Percentiles rank a stretch among this genome's conserved stretches.
Conservation (phyloP, 352 stramenopile genomes). For the Salisapilia sapeloensis region DNA sequence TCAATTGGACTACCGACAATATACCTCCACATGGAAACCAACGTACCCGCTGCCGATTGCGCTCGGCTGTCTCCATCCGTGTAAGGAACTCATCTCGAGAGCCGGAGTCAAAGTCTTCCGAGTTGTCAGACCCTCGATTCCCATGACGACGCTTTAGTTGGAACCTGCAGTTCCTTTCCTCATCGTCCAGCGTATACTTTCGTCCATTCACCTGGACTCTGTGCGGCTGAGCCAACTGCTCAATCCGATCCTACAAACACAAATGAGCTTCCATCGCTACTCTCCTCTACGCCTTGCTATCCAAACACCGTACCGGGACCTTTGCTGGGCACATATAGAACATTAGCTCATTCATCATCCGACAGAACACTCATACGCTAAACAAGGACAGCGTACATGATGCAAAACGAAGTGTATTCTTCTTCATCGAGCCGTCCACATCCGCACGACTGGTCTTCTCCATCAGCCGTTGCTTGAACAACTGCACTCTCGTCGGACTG, state of each 20-base stretch:
- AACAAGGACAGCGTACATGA: constrained; percentile 1
- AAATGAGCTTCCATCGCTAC: background rate
- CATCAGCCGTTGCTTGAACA: too few species aligned
- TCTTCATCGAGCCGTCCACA: too few species aligned
- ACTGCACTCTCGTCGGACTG: too few species aligned
- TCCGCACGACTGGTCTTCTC: too few species aligned
- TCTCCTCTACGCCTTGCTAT: background rate
- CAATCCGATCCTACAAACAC: constrained; percentile 31
- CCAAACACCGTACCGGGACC: constrained; percentile 6
- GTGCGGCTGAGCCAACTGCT: constrained; percentile 29
- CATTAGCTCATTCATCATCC: constrained; percentile 1
- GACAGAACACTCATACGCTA: background rate
- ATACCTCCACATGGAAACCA: background rate
- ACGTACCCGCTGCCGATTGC: constrained; percentile 54
- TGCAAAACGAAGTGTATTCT: too few species aligned
- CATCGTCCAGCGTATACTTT: constrained; percentile 53
- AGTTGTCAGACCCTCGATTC: constrained; percentile 4
- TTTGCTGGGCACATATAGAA: constrained; percentile 5
- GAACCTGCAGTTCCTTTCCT: constrained; percentile 61
- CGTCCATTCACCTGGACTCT: constrained; percentile 16
- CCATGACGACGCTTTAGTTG: constrained; percentile 12
- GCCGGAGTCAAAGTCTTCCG: constrained; percentile 13
- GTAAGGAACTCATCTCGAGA: constrained; percentile 34
- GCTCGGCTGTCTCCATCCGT: constrained; percentile 63
- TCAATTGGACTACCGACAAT: background rate